These are phyloP conservation scores for Chrysoporthe puriensis DNA, from an alignment of 2,329 filamentous ascomycete species.

Conservation along the genomic window DNA sequence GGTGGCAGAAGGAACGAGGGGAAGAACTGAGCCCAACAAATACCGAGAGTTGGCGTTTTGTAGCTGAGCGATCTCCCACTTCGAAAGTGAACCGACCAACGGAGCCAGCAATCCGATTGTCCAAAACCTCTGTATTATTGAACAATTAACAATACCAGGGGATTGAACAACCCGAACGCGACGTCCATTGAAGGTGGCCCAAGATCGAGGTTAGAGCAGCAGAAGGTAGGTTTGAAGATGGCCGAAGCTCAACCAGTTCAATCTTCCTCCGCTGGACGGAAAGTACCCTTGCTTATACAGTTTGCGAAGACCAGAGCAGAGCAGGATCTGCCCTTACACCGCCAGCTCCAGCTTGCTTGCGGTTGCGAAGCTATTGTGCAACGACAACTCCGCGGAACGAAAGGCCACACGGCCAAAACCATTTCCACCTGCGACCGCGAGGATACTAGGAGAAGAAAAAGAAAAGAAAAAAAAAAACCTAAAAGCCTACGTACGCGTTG, in stretches of 20 bases:
- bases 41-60: slow-evolving; percentile 7
- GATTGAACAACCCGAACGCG: not conserved
- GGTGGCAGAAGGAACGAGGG: slow-evolving; percentile 15
- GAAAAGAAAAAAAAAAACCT: slow-evolving; percentile 20
- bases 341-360: not conserved
- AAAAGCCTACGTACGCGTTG: slow-evolving; percentile 70
- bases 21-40: not conserved
- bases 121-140: not conserved
- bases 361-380: not conserved
- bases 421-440: not conserved
- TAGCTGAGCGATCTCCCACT: slow-evolving; percentile 9
- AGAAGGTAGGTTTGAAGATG: not conserved
- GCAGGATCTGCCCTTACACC: not conserved
- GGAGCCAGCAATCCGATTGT: not conserved
- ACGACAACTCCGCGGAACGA: not conserved
- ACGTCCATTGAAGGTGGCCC: not conserved
- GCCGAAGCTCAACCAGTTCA: not conserved
- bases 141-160: not conserved
- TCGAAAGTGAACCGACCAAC: slow-evolving; percentile 1
- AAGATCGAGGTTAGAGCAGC: not conserved
- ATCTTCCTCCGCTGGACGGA: not conserved
- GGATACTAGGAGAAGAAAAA: not conserved
- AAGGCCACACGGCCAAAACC: not conserved
- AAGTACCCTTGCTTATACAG: not conserved
- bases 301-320: not conserved